Percentiles rank a stretch among this genome's conserved stretches.
phyloP scores from a whole-genome alignment of 2,329 filamentous ascomycete genomes.

The Colletotrichum euphorbiae region DNA sequence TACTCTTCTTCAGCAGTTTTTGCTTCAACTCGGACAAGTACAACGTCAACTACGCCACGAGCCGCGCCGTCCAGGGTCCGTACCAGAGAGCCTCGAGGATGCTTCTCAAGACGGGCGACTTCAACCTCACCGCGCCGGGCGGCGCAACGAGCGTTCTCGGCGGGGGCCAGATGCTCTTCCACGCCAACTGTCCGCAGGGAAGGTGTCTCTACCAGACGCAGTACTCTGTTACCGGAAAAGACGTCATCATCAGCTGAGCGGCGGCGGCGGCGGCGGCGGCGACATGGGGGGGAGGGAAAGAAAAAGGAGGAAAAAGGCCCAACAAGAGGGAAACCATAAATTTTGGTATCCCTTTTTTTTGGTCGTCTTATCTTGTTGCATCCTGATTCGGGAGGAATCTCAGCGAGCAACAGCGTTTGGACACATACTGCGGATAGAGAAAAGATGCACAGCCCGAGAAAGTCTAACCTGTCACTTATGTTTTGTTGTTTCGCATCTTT shows the following conservation, averaged over 20 bases:
- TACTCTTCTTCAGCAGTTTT: constrained; percentile 72
- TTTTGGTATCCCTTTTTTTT: neutral
- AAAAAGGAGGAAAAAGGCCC: neutral
- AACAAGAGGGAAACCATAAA: neutral
- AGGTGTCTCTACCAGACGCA: constrained; percentile 52
- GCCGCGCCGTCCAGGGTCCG: constrained; percentile 51
- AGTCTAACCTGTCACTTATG: neutral
- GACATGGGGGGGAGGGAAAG: no score
- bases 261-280: neutral
- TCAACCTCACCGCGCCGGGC: constrained; percentile 54
- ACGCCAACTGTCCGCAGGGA: constrained; percentile 49
- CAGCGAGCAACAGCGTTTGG: constrained; percentile 9
- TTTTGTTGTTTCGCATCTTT: constrained; percentile 1
- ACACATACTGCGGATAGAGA: neutral
- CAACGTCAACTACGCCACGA: constrained; percentile 70
- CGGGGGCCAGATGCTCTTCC: constrained; percentile 49
- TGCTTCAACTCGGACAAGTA: constrained; percentile 67
- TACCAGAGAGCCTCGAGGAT: constrained; percentile 49
- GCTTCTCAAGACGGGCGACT: constrained; percentile 52
- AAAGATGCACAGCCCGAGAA: constrained; percentile 7
- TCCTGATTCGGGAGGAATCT: constrained; percentile 7
- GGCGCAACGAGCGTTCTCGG: constrained; percentile 51
- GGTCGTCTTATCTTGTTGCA: constrained; percentile 1
- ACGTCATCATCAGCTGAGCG: constrained; percentile 36
- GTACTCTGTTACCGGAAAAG: constrained; percentile 33